Evolutionary conservation across 345 rosid genomes (phyloP).

Genomic region (Mangifera indica): DNA sequence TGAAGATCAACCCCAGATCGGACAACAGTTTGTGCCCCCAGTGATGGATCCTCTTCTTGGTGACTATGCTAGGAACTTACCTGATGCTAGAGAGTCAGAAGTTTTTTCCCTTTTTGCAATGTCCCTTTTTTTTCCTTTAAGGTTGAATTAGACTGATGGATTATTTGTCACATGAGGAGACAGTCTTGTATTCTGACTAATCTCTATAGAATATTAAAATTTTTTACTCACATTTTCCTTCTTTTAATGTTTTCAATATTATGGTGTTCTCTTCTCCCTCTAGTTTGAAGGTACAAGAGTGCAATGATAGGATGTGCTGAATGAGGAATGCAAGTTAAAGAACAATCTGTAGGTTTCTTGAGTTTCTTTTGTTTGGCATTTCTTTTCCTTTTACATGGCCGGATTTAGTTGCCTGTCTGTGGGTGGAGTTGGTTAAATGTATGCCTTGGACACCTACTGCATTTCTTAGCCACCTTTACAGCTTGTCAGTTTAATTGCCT

Average conservation of each 20-base stretch:
- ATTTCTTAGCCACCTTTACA: too few species aligned
- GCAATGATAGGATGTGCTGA: constrained; percentile 98
- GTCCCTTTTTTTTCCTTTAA: too few species aligned
- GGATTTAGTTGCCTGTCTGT: too few species aligned
- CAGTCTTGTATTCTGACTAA: not conserved
- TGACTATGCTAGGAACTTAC: constrained; percentile 95
- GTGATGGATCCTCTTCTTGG: constrained; percentile 99
- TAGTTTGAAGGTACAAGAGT: constrained; percentile 69
- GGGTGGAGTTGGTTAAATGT: too few species aligned
- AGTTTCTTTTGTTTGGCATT: too few species aligned
- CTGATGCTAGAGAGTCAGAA: constrained; percentile 99
- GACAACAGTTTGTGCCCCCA: constrained; percentile 98
- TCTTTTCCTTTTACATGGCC: too few species aligned
- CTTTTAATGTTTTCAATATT: not conserved
- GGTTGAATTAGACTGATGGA: too few species aligned
- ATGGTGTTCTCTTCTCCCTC: not conserved
- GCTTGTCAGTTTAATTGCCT: too few species aligned
- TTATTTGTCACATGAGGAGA: not conserved
- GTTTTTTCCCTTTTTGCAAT: constrained; percentile 94
- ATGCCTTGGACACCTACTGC: too few species aligned
- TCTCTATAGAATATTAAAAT: not conserved
- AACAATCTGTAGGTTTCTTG: too few species aligned
- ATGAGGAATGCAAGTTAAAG: too few species aligned
- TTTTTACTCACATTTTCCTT: not conserved
- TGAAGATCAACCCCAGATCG: constrained; percentile 96